Conservation (phyloP, 2,329 filamentous ascomycete species). For the Rachicladosporium sp. region DNA sequence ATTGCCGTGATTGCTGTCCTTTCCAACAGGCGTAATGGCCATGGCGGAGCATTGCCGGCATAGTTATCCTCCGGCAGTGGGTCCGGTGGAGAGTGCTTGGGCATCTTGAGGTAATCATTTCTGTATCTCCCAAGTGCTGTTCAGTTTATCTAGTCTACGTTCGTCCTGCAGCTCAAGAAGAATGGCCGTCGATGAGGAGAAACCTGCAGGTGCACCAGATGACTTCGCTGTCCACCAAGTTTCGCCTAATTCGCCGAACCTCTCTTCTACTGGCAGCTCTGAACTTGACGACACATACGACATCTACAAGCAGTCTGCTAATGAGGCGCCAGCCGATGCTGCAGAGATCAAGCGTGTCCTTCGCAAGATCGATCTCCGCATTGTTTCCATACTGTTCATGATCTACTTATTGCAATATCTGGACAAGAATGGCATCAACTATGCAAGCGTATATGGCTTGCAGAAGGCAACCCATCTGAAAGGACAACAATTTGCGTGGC, state of each 20-base stretch:
- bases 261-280: slow-evolving; percentile 8
- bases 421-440: slow-evolving; percentile 29
- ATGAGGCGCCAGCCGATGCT: slow-evolving; percentile 6
- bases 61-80: too few species aligned
- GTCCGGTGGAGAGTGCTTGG: too few species aligned
- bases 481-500: slow-evolving; percentile 41
- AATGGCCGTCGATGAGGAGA: too few species aligned
- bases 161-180: too few species aligned
- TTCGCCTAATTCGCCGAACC: slow-evolving; percentile 6
- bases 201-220: too few species aligned
- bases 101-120: too few species aligned
- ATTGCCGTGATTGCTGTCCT: too few species aligned
- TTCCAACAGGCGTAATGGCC: too few species aligned
- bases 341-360: slow-evolving; percentile 21
- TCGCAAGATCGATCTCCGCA: slow-evolving; percentile 24
- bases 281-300: slow-evolving; percentile 19
- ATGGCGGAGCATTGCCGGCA: too few species aligned
- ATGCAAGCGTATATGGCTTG: slow-evolving; percentile 39
- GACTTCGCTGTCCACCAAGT: too few species aligned
- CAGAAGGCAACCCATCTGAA: slow-evolving; percentile 34
- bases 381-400: slow-evolving; percentile 22
- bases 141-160: too few species aligned
- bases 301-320: slow-evolving; percentile 15
- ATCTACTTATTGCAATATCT: slow-evolving; percentile 30
- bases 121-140: too few species aligned